phyloP scores from a whole-genome alignment of 2,329 filamentous ascomycete species.

The Emergomyces pasteurianus region DNA sequence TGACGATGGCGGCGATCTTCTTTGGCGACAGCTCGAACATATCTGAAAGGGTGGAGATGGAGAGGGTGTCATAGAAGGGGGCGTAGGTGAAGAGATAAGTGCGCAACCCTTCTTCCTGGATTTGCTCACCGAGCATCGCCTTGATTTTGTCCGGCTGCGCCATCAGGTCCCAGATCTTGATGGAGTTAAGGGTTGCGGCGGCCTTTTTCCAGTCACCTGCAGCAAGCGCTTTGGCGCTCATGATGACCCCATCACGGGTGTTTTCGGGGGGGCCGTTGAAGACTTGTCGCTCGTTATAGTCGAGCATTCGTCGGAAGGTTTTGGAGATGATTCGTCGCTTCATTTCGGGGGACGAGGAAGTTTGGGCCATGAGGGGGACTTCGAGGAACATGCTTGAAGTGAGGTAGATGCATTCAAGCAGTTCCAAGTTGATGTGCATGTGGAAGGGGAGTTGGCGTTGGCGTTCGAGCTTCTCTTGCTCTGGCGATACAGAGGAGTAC shows the following conservation, averaged over 20 bases:
- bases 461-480: constrained; percentile 94
- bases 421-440: constrained; percentile 99
- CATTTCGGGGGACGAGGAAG: constrained; percentile 89
- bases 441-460: constrained; percentile 98
- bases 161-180: constrained; percentile 99
- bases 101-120: constrained; percentile 94
- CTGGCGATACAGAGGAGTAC: constrained; percentile 89
- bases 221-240: constrained; percentile 91
- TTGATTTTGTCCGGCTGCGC: constrained; percentile 88
- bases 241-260: constrained; percentile 98
- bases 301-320: constrained; percentile 97
- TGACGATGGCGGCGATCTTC: constrained; percentile 91
- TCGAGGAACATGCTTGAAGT: constrained; percentile 99
- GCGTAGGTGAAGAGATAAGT: constrained; percentile 99
- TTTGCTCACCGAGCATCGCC: constrained; percentile 92
- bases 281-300: constrained; percentile 98
- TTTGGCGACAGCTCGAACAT: constrained; percentile 92
- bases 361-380: constrained; percentile 92
- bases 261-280: constrained; percentile 98
- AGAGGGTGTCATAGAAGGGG: constrained; percentile 95
- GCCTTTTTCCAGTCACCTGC: constrained; percentile 98
- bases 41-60: constrained; percentile 66
- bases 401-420: constrained; percentile 95
- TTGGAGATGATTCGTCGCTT: constrained; percentile 98
- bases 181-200: constrained; percentile 83